Base-by-base conservation (phyloP, 2,329 filamentous ascomycete genomes). In the Venturia asperata region DNA sequence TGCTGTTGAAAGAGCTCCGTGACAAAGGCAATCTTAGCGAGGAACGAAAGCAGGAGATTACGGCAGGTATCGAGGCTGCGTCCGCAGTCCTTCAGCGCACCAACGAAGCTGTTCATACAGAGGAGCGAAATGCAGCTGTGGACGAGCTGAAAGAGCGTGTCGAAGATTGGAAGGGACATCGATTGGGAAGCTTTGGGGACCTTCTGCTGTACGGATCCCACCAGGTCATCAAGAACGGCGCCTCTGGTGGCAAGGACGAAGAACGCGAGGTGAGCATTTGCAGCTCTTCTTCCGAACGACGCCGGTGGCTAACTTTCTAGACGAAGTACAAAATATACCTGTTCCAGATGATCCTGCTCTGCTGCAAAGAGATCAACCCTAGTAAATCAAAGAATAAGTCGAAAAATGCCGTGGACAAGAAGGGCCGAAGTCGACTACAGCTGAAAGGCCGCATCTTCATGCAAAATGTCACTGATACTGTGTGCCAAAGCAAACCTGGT, bases 371-470 rank as follows among this genome's bases (percentile, higher is more conserved):
- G 73, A 83, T 94, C 64, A 89, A 92, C 65, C 85, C 90, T 15
- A 91, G 87, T 75, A 97, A 97, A 79, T 82, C 84, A 63, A 89
- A 89, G 74, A 85, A 86, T 67, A 81, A 83, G 66, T 47, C 41
- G 65, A 93, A 91, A 73, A 87, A 80, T 21, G 72, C 80, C 19
- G 82, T 85, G 66, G 90, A 87, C 75, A 87, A 85, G 74, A 89
- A 85, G 71, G 89, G 88, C 52, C 96, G 93, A 77, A 79, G 82
- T 37, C 85, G 83, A 70, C 82, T 97, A 67, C 92, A 97, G 76
- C 83, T 99, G 39, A 99, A 99, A 77, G 94, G 94, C 47, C 87
- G 94, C 63, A 99, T 99, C 71, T 97, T 97, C 78, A 97, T 99
- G 92, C 92, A 92, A 70, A 99, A 99, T 73, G 93, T 99, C 64